Evolutionary conservation across 805 yeast species (phyloP), one percentile per base, ranked within the genome.

Genomic region (Kuraishia floccosa): DNA sequence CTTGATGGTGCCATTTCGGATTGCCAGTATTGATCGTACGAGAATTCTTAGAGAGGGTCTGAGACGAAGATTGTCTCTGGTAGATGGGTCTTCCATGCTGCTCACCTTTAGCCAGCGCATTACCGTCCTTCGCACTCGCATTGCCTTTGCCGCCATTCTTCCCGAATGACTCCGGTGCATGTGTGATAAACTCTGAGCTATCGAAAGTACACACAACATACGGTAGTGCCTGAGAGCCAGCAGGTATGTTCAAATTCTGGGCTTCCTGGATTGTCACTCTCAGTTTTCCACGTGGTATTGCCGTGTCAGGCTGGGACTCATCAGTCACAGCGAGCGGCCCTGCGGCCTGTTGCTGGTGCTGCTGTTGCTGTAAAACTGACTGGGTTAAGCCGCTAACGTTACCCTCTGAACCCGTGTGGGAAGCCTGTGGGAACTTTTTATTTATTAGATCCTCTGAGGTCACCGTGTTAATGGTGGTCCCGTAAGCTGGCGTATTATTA

Each of bases 191-290:
- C 57, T 91, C 97, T 2, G 93, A 78, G 38, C 89, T 78, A 51
- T 85, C 94, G 60, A 82, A 86, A 8, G 94, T 80, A 54, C 93
- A 83, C 23, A 86, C 95, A 13, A 83, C 94, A 52, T 86, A 80
- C 3, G 95, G 96, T 42, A 72, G 81, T 3, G 89, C 64, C 49
- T 47, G 61, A 33, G 37, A 58, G 25, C 64, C 56, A 4, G 73
- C 55, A 27, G 67, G 63, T 21, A 76, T 70, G 26, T 65, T 57
- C 39, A 89, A 64, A 42, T 76, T 77, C 35, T 65, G 68, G 2
- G 95, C 96, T 53, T 84, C 89, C 17, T 81, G 60, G 37, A 89
- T 84, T 21, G 72, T 74, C 29, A 91, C 86, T 44, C 75, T 73
- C 31, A 89, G 65, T 51, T 81, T 82, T 27, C 97, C 97, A 47